Conservation (phyloP, 495 filamentous ascomycete species). For the Neurospora sp. region DNA sequence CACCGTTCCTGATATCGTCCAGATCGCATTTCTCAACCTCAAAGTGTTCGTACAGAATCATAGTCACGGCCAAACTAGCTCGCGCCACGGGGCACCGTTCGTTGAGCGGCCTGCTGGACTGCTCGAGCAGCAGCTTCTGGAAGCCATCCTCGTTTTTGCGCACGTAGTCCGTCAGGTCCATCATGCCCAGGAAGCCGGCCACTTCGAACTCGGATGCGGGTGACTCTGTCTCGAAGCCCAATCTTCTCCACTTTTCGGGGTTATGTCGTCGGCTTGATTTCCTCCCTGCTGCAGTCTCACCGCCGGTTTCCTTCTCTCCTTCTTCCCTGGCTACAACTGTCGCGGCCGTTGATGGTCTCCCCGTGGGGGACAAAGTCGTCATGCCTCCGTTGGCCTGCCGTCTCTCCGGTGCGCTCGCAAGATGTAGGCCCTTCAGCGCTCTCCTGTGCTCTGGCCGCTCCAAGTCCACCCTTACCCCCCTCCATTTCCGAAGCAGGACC, state of each 20-base stretch:
- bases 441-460: constrained; percentile 83
- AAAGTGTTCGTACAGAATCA: constrained; percentile 89
- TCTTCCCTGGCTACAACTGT: neutral
- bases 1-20: constrained; percentile 58
- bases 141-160: constrained; percentile 83
- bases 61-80: constrained; percentile 78
- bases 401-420: constrained; percentile 66
- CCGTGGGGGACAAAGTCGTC: constrained; percentile 2
- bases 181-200: constrained; percentile 87
- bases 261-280: constrained; percentile 53
- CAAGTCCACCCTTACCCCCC: constrained; percentile 70
- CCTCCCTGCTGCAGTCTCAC: neutral
- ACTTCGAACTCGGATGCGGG: constrained; percentile 76
- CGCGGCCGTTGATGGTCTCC: constrained; percentile 12
- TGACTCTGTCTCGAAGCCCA: constrained; percentile 87
- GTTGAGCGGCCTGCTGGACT: constrained; percentile 59
- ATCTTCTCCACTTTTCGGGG: constrained; percentile 84
- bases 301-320: neutral
- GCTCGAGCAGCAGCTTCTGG: constrained; percentile 83
- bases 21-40: constrained; percentile 80
- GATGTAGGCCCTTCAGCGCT: constrained; percentile 71
- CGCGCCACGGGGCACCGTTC: constrained; percentile 83
- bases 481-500: constrained; percentile 82
- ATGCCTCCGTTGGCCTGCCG: constrained; percentile 25
- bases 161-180: constrained; percentile 93